Evolutionary conservation across 495 filamentous ascomycete genomes (phyloP).

Genomic region (Thermothielavioides terrestris): DNA sequence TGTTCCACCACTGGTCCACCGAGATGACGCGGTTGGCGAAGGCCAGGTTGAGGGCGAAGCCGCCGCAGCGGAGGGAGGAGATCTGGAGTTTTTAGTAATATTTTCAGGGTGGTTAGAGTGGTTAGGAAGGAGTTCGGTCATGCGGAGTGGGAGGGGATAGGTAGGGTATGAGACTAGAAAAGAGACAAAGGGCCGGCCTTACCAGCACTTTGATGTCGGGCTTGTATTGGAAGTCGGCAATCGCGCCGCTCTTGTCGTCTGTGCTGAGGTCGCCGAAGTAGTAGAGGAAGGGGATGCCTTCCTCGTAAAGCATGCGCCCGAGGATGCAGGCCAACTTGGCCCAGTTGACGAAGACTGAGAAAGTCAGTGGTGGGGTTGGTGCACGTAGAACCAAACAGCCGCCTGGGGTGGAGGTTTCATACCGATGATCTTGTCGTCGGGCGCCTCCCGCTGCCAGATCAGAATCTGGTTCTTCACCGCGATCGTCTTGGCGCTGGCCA

Average conservation of each 20-base stretch:
- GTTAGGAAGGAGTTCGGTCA: background rate
- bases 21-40: constrained; percentile 1
- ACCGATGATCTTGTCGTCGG: constrained; percentile 2
- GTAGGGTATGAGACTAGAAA: background rate
- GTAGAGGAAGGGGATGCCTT: constrained; percentile 6
- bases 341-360: constrained; percentile 5
- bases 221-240: background rate
- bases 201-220: constrained; percentile 1
- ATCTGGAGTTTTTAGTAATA: background rate
- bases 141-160: background rate
- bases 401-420: background rate
- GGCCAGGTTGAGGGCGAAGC: background rate
- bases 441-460: background rate
- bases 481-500: background rate
- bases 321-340: constrained; percentile 5
- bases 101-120: background rate
- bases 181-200: background rate
- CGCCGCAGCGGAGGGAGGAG: constrained; percentile 3
- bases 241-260: background rate
- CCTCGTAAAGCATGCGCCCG: constrained; percentile 1
- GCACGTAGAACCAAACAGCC: too few relatives aligned
- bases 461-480: background rate
- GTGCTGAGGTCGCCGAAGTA: constrained; percentile 6
- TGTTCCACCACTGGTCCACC: constrained; percentile 5
- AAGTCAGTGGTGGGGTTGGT: background rate